Evolutionary conservation across 106 monocot genomes (phyloP).

Genomic region (Platanthera zijinensis): DNA sequence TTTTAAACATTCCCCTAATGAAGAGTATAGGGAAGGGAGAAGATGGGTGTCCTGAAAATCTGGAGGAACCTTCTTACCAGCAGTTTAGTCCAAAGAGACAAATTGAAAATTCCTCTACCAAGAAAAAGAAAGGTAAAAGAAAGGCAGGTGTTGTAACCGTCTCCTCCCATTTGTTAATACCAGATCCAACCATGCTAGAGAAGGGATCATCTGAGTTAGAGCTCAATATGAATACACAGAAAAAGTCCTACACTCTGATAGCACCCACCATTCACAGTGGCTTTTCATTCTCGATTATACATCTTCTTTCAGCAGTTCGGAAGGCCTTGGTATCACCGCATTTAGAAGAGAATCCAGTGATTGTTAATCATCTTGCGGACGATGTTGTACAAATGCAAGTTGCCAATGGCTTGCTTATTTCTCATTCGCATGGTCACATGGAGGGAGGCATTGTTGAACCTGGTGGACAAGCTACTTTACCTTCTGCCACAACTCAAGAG

Average conservation of each 20-base stretch:
- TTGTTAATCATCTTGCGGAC: slow-evolving; percentile 12
- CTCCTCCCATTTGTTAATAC: slow-evolving; percentile 5
- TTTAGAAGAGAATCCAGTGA: slow-evolving; percentile 23
- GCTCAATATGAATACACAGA: slow-evolving; percentile 25
- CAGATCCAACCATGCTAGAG: slow-evolving; percentile 21
- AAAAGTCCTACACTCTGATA: slow-evolving; percentile 61
- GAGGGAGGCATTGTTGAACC: slow-evolving; percentile 15
- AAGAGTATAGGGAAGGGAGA: slow-evolving; percentile 47
- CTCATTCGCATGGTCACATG: slow-evolving; percentile 14
- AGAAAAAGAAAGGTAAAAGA: slow-evolving; percentile 69
- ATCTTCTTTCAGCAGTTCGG: slow-evolving; percentile 79
- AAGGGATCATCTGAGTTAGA: slow-evolving; percentile 25
- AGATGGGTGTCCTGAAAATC: slow-evolving; percentile 20
- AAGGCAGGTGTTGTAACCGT: slow-evolving; percentile 23
- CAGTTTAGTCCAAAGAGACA: slow-evolving; percentile 33
- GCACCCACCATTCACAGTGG: slow-evolving; percentile 74
- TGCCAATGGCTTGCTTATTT: slow-evolving; percentile 9
- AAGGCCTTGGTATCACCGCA: slow-evolving; percentile 53
- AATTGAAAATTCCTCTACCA: slow-evolving; percentile 19
- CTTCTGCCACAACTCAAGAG: slow-evolving; percentile 65
- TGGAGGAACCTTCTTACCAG: slow-evolving; percentile 16
- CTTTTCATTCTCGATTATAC: slow-evolving; percentile 92
- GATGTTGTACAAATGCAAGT: slow-evolving; percentile 9
- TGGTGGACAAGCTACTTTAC: slow-evolving; percentile 20
- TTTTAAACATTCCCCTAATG: slow-evolving; percentile 16